Conservation (phyloP, 1,284 basidiomycete genomes). For the Pseudozyma hubeiensis region DNA sequence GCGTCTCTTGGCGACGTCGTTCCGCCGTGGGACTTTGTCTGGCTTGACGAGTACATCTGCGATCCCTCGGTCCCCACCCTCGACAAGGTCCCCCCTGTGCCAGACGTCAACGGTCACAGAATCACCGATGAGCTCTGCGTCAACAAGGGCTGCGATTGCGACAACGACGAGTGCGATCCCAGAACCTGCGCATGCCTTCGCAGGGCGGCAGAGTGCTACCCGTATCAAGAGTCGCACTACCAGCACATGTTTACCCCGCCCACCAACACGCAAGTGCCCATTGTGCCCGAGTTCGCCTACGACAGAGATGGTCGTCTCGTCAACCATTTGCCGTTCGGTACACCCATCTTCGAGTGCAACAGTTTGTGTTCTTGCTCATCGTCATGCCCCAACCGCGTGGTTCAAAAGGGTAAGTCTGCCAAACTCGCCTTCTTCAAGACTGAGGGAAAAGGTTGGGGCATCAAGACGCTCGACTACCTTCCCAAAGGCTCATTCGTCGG, state of each 20-base stretch:
- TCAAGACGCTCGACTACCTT: slow-evolving; percentile 66
- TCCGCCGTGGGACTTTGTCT: slow-evolving; percentile 56
- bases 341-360: slow-evolving; percentile 88
- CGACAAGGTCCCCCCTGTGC: slow-evolving; percentile 6
- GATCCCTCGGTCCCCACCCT: slow-evolving; percentile 24
- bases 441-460: slow-evolving; percentile 78
- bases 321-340: slow-evolving; percentile 5
- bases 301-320: slow-evolving; percentile 24
- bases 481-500: slow-evolving; percentile 80
- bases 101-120: slow-evolving; percentile 23
- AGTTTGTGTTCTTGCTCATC: slow-evolving; percentile 80
- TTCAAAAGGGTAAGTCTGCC: slow-evolving; percentile 78
- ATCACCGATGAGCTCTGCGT: slow-evolving; percentile 36
- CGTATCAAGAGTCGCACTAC: slow-evolving; percentile 10
- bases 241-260: slow-evolving; percentile 13
- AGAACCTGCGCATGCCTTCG: slow-evolving; percentile 46
- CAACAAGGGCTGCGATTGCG: slow-evolving; percentile 44
- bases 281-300: slow-evolving; percentile 41
- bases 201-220: slow-evolving; percentile 30
- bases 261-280: neutral
- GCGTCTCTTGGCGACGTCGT: slow-evolving; percentile 34
- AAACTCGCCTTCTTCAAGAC: slow-evolving; percentile 72
- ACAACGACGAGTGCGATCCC: slow-evolving; percentile 51
- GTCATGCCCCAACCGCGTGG: slow-evolving; percentile 84
- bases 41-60: slow-evolving; percentile 44